phyloP scores from a whole-genome alignment of 2,329 filamentous ascomycete genomes.

The Trichoderma citrinoviride region DNA sequence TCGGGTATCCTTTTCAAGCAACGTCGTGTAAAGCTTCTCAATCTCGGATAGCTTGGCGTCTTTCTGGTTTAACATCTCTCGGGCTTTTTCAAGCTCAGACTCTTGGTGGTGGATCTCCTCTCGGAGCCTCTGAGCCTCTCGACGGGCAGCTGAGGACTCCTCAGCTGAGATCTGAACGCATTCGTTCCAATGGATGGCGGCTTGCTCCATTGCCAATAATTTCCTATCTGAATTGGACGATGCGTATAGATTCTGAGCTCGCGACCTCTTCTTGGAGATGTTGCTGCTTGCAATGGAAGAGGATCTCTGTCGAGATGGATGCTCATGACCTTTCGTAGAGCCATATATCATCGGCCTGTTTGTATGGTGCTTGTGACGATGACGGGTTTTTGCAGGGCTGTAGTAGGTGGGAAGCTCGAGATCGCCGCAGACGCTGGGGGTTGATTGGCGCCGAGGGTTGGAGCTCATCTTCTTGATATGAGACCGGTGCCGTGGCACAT shows the following conservation, averaged over 20 bases:
- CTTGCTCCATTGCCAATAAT: constrained; percentile 33
- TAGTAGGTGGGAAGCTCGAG: constrained; percentile 31
- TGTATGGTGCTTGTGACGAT: neutral
- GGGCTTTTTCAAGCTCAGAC: constrained; percentile 24
- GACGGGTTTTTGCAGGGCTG: constrained; percentile 23
- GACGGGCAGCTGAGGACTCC: constrained; percentile 29
- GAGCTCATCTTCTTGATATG: neutral
- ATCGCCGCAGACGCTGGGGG: constrained; percentile 34
- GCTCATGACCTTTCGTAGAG: neutral
- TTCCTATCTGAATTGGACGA: constrained; percentile 29
- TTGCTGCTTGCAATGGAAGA: constrained; percentile 37
- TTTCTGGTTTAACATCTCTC: constrained; percentile 24
- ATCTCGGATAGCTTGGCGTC: constrained; percentile 29
- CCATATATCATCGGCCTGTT: neutral
- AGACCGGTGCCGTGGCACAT: neutral
- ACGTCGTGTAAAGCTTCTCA: constrained; percentile 27
- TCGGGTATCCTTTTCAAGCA: constrained; percentile 29
- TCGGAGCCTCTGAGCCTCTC: constrained; percentile 32
- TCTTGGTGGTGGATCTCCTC: constrained; percentile 26
- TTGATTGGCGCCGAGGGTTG: constrained; percentile 18
- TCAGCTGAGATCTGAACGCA: constrained; percentile 34
- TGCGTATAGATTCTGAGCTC: constrained; percentile 17
- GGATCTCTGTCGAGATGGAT: constrained; percentile 24
- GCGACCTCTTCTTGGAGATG: constrained; percentile 34
- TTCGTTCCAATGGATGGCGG: constrained; percentile 37